Percentiles rank a stretch among this genome's conserved stretches.
Evolutionary conservation across 331 rosid genomes (phyloP).

Genomic region (Acacia pycnantha): DNA sequence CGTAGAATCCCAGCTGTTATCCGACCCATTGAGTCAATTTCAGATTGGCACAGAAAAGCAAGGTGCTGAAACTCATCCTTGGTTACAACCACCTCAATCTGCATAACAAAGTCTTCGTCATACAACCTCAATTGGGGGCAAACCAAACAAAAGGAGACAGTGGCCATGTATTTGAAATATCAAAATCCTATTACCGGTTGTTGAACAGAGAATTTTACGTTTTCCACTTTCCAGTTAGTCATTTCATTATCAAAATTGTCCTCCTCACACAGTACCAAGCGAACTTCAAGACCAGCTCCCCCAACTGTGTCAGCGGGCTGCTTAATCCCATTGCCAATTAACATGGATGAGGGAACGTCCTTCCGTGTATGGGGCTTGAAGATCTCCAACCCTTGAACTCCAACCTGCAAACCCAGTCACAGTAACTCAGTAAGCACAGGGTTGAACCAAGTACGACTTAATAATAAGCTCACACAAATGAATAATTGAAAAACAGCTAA

Average conservation of each 20-base stretch:
- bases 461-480: conserved; percentile 5
- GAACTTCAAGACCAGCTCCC: conserved; percentile 68
- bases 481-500: background rate
- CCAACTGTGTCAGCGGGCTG: conserved; percentile 45
- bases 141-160: background rate
- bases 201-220: conserved; percentile 65
- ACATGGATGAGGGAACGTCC: conserved; percentile 30
- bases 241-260: conserved; percentile 52
- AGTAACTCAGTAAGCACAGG: conserved; percentile 26
- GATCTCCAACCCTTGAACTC: conserved; percentile 72
- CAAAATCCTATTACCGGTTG: conserved; percentile 64
- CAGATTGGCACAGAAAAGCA: conserved; percentile 77
- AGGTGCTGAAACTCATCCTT: conserved; percentile 87
- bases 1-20: conserved; percentile 80
- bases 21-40: conserved; percentile 90
- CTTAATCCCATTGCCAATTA: conserved; percentile 52
- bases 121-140: conserved; percentile 1
- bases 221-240: conserved; percentile 74
- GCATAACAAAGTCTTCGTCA: conserved; percentile 30
- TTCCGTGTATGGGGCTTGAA: conserved; percentile 67
- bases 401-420: conserved; percentile 53
- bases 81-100: conserved; percentile 81
- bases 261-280: conserved; percentile 54
- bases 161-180: conserved; percentile 19
- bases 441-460: conserved; percentile 1